A percentile compares a stretch with the other conserved stretches of the same genome.
Conservation (phyloP, 441 rosid genomes). For the Capsella rubella region DNA sequence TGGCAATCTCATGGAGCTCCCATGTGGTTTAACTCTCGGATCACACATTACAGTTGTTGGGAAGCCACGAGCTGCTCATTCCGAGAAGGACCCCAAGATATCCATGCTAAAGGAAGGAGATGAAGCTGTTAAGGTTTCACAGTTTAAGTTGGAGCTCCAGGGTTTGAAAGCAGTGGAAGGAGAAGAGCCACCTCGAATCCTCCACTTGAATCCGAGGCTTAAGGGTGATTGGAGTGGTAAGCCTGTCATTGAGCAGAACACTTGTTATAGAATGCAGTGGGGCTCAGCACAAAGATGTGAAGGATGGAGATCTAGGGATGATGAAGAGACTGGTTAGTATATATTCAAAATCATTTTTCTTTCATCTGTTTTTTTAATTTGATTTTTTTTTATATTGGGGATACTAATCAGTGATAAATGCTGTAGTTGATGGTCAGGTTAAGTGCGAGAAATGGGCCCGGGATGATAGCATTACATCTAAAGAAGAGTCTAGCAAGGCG, state of each 20-base stretch:
- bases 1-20: constrained; percentile 66
- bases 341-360: constrained; percentile 1
- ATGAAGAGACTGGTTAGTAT: constrained; percentile 83
- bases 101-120: constrained; percentile 54
- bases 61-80: constrained; percentile 77
- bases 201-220: constrained; percentile 93
- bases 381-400: not conserved
- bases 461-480: constrained; percentile 63
- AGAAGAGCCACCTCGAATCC: constrained; percentile 95
- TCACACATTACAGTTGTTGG: constrained; percentile 88
- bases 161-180: constrained; percentile 91
- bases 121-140: constrained; percentile 69
- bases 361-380: constrained; percentile 1
- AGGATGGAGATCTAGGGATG: constrained; percentile 84
- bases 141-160: constrained; percentile 90
- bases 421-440: constrained; percentile 81
- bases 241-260: constrained; percentile 97
- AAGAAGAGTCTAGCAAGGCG: constrained; percentile 69
- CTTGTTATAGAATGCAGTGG: constrained; percentile 99
- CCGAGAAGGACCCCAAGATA: constrained; percentile 69
- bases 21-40: constrained; percentile 88
- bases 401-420: constrained; percentile 18
- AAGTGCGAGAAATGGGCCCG: constrained; percentile 97
- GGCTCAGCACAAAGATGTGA: constrained; percentile 85
- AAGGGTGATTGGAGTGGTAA: constrained; percentile 94